Percentiles rank a stretch among this genome's conserved stretches.
Conservation (phyloP, 352 stramenopile species). For the Globisporangium viniferum region DNA sequence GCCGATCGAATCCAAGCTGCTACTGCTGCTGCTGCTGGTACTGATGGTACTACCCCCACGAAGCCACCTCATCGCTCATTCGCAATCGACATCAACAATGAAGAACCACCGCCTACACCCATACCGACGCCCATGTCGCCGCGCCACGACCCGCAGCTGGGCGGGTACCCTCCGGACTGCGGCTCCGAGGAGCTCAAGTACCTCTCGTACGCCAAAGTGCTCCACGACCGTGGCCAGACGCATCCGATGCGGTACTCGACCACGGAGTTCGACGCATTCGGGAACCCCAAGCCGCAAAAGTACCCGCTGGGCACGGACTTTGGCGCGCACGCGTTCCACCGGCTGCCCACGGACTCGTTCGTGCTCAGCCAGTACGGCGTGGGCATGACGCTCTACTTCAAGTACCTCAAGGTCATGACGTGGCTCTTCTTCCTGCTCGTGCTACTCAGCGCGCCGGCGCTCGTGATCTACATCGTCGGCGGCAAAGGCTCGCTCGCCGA, state of each 20-base stretch:
- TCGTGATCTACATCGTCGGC: constrained; percentile 66
- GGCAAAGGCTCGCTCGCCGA: constrained; percentile 55
- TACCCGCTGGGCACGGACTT: constrained; percentile 70
- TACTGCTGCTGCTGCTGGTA: too few species aligned
- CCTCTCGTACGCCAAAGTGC: constrained; percentile 72
- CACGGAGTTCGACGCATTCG: constrained; percentile 46
- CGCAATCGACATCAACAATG: constrained; percentile 5
- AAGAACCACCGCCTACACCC: not conserved
- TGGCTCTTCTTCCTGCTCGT: constrained; percentile 83
- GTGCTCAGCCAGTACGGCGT: constrained; percentile 78
- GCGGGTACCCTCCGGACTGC: constrained; percentile 73
- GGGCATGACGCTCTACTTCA: constrained; percentile 81
- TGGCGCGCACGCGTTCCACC: constrained; percentile 75
- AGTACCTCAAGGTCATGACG: constrained; percentile 84
- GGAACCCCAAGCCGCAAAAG: constrained; percentile 47
- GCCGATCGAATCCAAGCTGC: not conserved
- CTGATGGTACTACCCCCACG: not conserved
- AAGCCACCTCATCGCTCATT: not conserved
- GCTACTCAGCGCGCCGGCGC: constrained; percentile 50
- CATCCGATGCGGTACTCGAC: constrained; percentile 77
- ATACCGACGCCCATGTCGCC: constrained; percentile 25
- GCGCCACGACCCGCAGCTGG: constrained; percentile 57
- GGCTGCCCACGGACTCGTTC: constrained; percentile 65
- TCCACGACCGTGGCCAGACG: constrained; percentile 61
- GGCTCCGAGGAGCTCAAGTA: constrained; percentile 73